These are phyloP conservation scores for Quercus bicolor DNA, from an alignment of 306 rosid genomes.

Conservation along the genomic window DNA sequence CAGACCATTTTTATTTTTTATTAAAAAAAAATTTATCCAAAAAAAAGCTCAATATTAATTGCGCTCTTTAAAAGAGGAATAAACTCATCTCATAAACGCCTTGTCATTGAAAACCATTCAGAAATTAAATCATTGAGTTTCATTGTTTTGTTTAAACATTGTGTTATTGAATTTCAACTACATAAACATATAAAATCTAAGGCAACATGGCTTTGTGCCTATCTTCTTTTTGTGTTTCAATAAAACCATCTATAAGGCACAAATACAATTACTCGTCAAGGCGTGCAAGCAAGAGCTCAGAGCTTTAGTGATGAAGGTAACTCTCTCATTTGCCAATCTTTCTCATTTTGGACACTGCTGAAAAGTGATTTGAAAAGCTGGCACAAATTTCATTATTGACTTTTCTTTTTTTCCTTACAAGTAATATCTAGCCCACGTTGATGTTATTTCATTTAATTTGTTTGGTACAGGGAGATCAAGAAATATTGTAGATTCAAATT, in stretches of 20 bases:
- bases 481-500: constrained; percentile 45
- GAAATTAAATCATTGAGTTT: no score
- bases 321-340: background rate
- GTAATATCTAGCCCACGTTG: background rate
- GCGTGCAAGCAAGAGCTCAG: constrained; percentile 23
- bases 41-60: no score
- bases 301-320: constrained; percentile 50
- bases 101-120: no score
- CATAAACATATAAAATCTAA: background rate
- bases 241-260: constrained; percentile 11
- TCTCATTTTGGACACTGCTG: no score
- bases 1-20: no score
- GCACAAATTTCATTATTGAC: background rate
- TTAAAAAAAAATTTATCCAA: no score
- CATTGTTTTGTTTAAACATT: no score
- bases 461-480: constrained; percentile 32
- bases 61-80: no score
- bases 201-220: background rate
- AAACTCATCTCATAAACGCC: no score
- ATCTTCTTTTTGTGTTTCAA: background rate
- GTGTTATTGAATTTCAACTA: no score
- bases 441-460: background rate
- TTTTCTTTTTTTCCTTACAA: background rate
- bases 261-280: background rate
- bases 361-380: no score